Base-by-base conservation (phyloP, 192 early-diverging fungal species). In the Jimgerdemannia lactiflua region DNA sequence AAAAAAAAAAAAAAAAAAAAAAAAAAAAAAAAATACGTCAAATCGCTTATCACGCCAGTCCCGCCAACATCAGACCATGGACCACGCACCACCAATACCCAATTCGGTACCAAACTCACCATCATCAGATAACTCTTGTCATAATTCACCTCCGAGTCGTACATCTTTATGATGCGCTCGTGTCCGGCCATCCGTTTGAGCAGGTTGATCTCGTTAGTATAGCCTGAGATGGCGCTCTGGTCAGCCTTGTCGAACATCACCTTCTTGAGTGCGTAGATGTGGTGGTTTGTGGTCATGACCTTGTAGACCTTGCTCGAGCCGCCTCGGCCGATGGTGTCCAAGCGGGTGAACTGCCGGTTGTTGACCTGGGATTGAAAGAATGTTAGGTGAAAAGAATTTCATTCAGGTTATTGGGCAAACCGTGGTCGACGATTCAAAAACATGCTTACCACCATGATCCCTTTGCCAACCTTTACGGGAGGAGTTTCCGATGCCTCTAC, bases 231-330 rank as follows among this genome's bases (percentile, higher is more conserved):
- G 1, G 89, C 88, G 64, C 77, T 75, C 67, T 86, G 74, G 70
- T 96, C 96, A 0, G 82, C 87, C 7, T 85, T 85, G 2, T 89
- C 86, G 65, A 95, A 89, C 19, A 92, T 89, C 8, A 97, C 96
- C 66, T 89, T 92, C 76, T 97, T 98, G 39, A 97, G 80, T 3
- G 95, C 96, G 77, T 86, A 91, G 10, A 94, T 85, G 72, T 90
- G 84, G 65, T 84, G 79, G 71, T 88, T 87, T 14, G 79, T 74
- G 20, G 91, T 82, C 78, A 95, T 84, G 4, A 95, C 95, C 75
- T 92, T 96, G 86, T 91, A 97, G 9, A 99, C 97, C 82, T 94
- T 97, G 71, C 92, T 92, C 64, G 89, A 94, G 43, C 95, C 97
- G 20, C 97, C 97, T 10, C 90, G 86, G 2, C 96, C 97, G 8